A percentile compares a stretch with the other conserved stretches of the same genome.
Conservation (phyloP, 208 protist genomes). For the Herpetomonas tarakana region DNA sequence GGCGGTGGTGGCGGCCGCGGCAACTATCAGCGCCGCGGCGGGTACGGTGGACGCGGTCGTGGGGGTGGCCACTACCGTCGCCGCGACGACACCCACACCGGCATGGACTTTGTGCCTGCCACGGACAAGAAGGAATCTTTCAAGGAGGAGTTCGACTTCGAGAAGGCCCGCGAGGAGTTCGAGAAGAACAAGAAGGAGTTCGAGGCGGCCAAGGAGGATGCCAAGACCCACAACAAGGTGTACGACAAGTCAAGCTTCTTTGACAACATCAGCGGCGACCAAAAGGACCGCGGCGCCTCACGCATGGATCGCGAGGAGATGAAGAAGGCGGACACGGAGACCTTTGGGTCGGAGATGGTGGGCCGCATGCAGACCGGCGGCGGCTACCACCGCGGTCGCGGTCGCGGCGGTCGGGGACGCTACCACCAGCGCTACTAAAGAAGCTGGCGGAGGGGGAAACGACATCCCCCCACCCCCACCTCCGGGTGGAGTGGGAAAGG, state of each 20-base stretch:
- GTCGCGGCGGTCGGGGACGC: conserved; percentile 59
- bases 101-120: conserved; percentile 72
- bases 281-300: conserved; percentile 51
- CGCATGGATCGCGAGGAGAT: conserved; percentile 72
- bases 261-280: conserved; percentile 82
- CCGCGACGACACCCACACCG: conserved; percentile 73
- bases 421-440: conserved; percentile 57
- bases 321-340: conserved; percentile 82
- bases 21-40: conserved; percentile 27
- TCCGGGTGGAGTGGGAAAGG: not conserved
- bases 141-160: conserved; percentile 90
- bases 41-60: conserved; percentile 34
- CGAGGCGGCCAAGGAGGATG: conserved; percentile 85
- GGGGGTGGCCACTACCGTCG: conserved; percentile 36
- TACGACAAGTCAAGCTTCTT: conserved; percentile 89
- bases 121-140: conserved; percentile 73
- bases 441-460: not conserved
- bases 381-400: conserved; percentile 49
- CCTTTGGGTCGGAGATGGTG: conserved; percentile 83
- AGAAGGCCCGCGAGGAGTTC: conserved; percentile 81
- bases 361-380: conserved; percentile 65
- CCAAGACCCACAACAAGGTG: conserved; percentile 59
- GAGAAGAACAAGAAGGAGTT: conserved; percentile 90
- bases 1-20: conserved; percentile 21
- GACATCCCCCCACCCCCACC: too few relatives aligned